A percentile compares a stretch with the other conserved stretches of the same genome.
Conservation (phyloP, 2,329 filamentous ascomycete genomes). For the Parastagonospora nodorum region DNA sequence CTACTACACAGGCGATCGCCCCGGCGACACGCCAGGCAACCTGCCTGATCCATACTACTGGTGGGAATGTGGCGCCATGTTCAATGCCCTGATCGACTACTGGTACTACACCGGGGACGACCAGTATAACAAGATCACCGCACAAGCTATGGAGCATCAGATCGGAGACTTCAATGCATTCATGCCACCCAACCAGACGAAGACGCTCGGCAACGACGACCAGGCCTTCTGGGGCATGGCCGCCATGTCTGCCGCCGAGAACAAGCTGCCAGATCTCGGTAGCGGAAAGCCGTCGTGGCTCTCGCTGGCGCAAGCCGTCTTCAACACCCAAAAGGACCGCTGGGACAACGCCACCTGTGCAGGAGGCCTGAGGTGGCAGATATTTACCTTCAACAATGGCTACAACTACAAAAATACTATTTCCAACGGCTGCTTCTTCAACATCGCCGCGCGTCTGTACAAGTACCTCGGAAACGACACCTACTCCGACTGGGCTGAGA, state of each 20-base stretch:
- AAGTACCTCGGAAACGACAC: slow-evolving; percentile 67
- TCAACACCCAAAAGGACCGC: slow-evolving; percentile 70
- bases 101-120: slow-evolving; percentile 51
- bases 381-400: slow-evolving; percentile 75
- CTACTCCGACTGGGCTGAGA: slow-evolving; percentile 65
- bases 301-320: slow-evolving; percentile 71
- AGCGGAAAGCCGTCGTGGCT: slow-evolving; percentile 66
- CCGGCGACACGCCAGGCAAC: slow-evolving; percentile 64
- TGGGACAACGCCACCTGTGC: slow-evolving; percentile 72
- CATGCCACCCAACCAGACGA: slow-evolving; percentile 75
- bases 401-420: slow-evolving; percentile 84
- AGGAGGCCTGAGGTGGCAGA: slow-evolving; percentile 82
- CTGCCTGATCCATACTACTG: slow-evolving; percentile 52
- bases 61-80: slow-evolving; percentile 52
- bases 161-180: slow-evolving; percentile 74
- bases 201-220: slow-evolving; percentile 60
- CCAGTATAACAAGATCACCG: slow-evolving; percentile 46
- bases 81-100: slow-evolving; percentile 47
- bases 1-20: slow-evolving; percentile 68
- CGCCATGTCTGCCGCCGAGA: slow-evolving; percentile 63
- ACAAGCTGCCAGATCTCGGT: slow-evolving; percentile 51
- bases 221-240: slow-evolving; percentile 65
- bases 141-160: slow-evolving; percentile 71
- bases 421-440: slow-evolving; percentile 81
- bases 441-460: slow-evolving; percentile 76